phyloP scores from a whole-genome alignment of 345 rosid genomes.

The Ceriops zippeliana region DNA sequence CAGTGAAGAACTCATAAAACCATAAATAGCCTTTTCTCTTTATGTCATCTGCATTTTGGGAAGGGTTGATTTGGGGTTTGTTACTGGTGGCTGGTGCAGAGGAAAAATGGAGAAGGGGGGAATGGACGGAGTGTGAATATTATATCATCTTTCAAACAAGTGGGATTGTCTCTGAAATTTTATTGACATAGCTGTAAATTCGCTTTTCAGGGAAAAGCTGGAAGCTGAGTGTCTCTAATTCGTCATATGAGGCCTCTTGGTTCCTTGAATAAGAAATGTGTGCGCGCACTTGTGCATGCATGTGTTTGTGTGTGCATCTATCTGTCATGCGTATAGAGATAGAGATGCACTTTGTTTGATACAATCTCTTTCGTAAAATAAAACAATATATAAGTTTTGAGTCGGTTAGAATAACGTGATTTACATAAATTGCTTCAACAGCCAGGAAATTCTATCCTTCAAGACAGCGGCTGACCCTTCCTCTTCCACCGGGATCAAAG shows the following conservation, averaged over 20 bases:
- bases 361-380: not conserved
- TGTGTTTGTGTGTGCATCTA: too few species aligned
- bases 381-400: slow-evolving; percentile 4
- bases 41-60: not conserved
- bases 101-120: too few species aligned
- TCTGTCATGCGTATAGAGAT: too few species aligned
- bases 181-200: not conserved
- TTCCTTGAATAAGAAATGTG: not conserved
- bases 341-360: too few species aligned
- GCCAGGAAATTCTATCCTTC: slow-evolving; percentile 91
- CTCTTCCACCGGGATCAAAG: slow-evolving; percentile 67
- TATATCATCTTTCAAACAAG: not conserved
- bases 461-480: slow-evolving; percentile 91
- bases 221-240: not conserved
- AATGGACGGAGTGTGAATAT: too few species aligned
- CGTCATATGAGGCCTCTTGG: not conserved
- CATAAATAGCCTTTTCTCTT: not conserved
- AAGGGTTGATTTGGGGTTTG: not conserved
- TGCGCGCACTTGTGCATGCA: too few species aligned
- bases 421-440: slow-evolving; percentile 33
- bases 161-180: not conserved
- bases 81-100: not conserved
- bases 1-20: not conserved
- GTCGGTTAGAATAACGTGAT: slow-evolving; percentile 7
- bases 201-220: not conserved